Evolutionary conservation across 768 basidiomycete genomes (phyloP), one percentile per base, ranked within the genome.

Genomic region (Dacryopinax spathularia): DNA sequence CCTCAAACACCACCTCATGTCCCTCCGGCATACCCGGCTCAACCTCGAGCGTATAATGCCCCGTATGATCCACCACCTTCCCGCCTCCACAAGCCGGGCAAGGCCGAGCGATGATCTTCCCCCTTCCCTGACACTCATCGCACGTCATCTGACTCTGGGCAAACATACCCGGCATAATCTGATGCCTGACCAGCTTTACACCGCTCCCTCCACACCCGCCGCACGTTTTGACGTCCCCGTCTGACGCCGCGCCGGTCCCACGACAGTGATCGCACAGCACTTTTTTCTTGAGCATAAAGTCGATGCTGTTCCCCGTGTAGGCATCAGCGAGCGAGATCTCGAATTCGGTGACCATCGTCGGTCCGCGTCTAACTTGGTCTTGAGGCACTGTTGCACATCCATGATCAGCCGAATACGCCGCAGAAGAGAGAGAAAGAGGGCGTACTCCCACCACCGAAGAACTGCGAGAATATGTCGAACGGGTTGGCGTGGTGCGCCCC

Each of bases 91-190:
- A 98, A 67, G 89, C 86, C 1, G 89, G 83, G 69, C 96, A 99
- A 44, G 78, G 76, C 65, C 83, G 84, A 67, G 80, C 82, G 70
- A 97, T 88, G 60, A 86, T 77, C 66, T 81, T 84, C 12, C 94
- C 92, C 37, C 88, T 85, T 1, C 95, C 95, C 56, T 81, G 79
- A 71, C 95, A 98, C 37, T 89, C 84, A 63, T 84, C 73, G 75
- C 87, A 94, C 62, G 87, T 84, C 41, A 82, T 79, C 75, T 94
- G 91, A 13, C 84, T 84, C 73, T 94, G 90, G 0, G 91, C 88
- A 70, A 87, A 89, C 94, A 96, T 96, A 27, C 93, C 94, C 1
- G 94, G 93, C 80, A 95, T 94, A 65, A 99, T 89, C 74, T 94
- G 96, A 71, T 96, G 92, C 63, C 90, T 86, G 59, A 86, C 82